A percentile compares a stretch with the other conserved stretches of the same genome.
phyloP scores from a whole-genome alignment of 116 monocot species.

The Phalaenopsis hybrid region DNA sequence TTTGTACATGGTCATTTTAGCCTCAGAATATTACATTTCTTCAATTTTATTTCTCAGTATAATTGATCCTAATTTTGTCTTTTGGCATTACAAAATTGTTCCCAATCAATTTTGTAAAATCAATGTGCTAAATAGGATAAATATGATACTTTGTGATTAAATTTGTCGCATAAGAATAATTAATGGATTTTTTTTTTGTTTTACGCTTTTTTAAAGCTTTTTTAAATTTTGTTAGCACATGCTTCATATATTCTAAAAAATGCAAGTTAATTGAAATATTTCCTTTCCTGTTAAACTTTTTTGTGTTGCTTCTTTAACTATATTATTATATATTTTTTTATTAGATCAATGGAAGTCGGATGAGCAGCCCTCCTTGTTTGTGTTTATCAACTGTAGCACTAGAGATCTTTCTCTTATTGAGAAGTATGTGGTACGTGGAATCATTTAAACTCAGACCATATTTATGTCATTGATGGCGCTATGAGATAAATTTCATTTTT shows the following conservation, averaged over 20 bases:
- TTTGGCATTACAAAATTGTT: no score
- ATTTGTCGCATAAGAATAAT: no score
- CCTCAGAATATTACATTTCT: no score
- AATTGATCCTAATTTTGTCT: no score
- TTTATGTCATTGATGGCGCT: neutral
- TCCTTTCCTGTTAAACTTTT: neutral
- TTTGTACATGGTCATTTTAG: no score
- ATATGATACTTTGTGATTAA: no score
- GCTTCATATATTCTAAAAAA: neutral
- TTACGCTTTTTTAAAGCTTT: neutral
- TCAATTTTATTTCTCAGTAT: no score
- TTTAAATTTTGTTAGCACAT: no score
- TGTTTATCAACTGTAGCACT: slow-evolving; percentile 95
- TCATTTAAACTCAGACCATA: slow-evolving; percentile 1
- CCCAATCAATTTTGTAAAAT: no score
- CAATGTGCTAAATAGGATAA: no score
- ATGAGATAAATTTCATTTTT: neutral
- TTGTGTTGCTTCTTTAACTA: neutral
- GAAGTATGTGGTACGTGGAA: slow-evolving; percentile 89
- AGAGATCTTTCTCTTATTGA: slow-evolving; percentile 87
- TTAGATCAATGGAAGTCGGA: slow-evolving; percentile 52
- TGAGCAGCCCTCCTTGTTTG: slow-evolving; percentile 72
- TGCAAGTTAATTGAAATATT: neutral
- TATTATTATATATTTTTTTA: slow-evolving; percentile 8
- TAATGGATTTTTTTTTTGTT: neutral